Conservation (phyloP, 2,329 filamentous ascomycete genomes). For the Beauveria scarabaeidicola region DNA sequence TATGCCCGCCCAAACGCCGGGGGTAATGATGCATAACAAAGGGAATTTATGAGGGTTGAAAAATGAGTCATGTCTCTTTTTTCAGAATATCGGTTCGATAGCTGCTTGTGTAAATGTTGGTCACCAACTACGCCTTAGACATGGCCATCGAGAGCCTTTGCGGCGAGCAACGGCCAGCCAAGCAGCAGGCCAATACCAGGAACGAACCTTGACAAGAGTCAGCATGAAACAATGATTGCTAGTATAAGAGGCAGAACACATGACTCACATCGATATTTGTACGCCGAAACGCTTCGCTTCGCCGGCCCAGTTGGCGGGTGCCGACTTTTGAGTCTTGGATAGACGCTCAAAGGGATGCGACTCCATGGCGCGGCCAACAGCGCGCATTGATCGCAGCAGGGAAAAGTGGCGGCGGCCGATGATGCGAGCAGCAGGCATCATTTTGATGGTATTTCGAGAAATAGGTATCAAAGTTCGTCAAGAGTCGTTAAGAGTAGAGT, state of each 20-base stretch:
- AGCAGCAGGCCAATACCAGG: conserved; percentile 25
- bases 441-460: background rate
- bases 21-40: conserved; percentile 2
- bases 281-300: conserved; percentile 24
- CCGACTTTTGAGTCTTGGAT: conserved; percentile 19
- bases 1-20: background rate
- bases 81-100: too few relatives aligned
- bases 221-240: background rate
- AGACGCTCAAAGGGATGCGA: conserved; percentile 29
- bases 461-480: background rate
- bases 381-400: conserved; percentile 24
- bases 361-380: conserved; percentile 25
- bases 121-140: conserved; percentile 14
- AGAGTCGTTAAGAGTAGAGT: conserved; percentile 13
- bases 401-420: conserved; percentile 27
- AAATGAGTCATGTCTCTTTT: background rate
- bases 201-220: conserved; percentile 24
- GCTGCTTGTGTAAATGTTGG: background rate
- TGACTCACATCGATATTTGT: conserved; percentile 26
- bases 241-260: background rate
- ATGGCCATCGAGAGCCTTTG: conserved; percentile 23
- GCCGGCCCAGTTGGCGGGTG: conserved; percentile 24
- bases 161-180: conserved; percentile 26
- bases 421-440: conserved; percentile 21
- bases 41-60: background rate